Evolutionary conservation across 495 filamentous ascomycete species (phyloP).

Genomic region (Podospora pseudopauciseta): DNA sequence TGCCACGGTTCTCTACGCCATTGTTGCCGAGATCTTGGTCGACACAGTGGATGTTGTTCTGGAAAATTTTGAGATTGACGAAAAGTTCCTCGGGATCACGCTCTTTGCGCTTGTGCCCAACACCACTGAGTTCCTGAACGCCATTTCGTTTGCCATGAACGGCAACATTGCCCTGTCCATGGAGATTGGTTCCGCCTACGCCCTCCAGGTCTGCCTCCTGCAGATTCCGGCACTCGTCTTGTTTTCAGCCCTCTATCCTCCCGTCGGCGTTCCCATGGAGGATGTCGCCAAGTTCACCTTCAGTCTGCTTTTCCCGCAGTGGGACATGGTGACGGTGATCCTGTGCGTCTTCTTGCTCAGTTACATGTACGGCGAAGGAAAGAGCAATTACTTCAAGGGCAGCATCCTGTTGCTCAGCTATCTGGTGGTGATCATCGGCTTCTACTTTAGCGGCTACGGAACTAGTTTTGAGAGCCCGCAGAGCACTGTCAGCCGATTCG

Average conservation of each 20-base stretch:
- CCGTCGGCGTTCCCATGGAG: slow-evolving; percentile 31
- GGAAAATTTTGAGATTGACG: slow-evolving; percentile 83
- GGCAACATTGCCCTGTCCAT: slow-evolving; percentile 99
- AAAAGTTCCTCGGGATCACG: slow-evolving; percentile 97
- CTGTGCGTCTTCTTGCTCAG: slow-evolving; percentile 95
- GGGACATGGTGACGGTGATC: slow-evolving; percentile 98
- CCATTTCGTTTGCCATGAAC: slow-evolving; percentile 99
- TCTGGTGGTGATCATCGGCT: slow-evolving; percentile 86
- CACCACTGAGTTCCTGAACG: slow-evolving; percentile 97
- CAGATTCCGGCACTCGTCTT: slow-evolving; percentile 92
- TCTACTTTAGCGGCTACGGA: slow-evolving; percentile 78
- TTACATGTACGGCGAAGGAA: slow-evolving; percentile 97
- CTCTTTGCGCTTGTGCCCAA: slow-evolving; percentile 96
- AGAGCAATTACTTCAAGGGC: slow-evolving; percentile 91
- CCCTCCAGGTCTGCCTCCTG: slow-evolving; percentile 93
- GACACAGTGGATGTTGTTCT: slow-evolving; percentile 94
- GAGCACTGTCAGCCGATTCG: slow-evolving; percentile 64
- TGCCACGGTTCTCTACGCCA: slow-evolving; percentile 87
- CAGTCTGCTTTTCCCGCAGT: slow-evolving; percentile 94
- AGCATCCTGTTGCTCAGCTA: slow-evolving; percentile 93
- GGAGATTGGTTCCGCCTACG: slow-evolving; percentile 98
- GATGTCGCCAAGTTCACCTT: slow-evolving; percentile 77
- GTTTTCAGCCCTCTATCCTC: slow-evolving; percentile 65
- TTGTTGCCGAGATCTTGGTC: slow-evolving; percentile 96
- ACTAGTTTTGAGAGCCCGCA: slow-evolving; percentile 54